Percentiles rank a stretch among this genome's conserved stretches.
These are phyloP conservation scores for Coniferiporia weirii DNA, from an alignment of 1,284 basidiomycete species.

Conservation along the genomic window DNA sequence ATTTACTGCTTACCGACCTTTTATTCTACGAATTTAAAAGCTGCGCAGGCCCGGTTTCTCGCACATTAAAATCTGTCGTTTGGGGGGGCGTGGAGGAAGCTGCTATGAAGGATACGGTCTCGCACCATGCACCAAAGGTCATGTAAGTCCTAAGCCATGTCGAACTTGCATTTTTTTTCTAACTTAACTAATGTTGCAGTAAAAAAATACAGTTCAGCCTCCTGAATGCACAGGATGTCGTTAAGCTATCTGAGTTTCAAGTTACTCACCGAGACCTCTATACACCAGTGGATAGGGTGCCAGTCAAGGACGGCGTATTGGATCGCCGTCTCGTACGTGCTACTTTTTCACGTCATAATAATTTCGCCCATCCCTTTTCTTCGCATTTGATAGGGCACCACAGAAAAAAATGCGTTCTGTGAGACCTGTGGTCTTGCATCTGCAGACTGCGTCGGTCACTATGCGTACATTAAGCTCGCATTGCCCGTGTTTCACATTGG, in stretches of 20 bases:
- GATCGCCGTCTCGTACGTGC: slow-evolving; percentile 79
- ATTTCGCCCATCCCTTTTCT: slow-evolving; percentile 9
- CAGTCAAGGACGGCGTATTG: slow-evolving; percentile 87
- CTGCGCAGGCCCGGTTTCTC: background rate
- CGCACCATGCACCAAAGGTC: slow-evolving; percentile 85
- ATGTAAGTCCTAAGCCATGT: slow-evolving; percentile 55
- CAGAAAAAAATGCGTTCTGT: slow-evolving; percentile 89
- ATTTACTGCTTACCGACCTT: too few species aligned
- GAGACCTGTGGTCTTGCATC: slow-evolving; percentile 92
- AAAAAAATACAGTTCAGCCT: slow-evolving; percentile 94
- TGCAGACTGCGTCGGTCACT: slow-evolving; percentile 96
- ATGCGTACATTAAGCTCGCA: slow-evolving; percentile 94
- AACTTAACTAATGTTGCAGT: slow-evolving; percentile 37
- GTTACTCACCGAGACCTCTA: slow-evolving; percentile 90
- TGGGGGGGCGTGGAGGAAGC: background rate
- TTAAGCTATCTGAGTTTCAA: slow-evolving; percentile 91
- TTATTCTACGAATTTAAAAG: background rate
- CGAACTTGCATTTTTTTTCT: background rate
- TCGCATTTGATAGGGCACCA: slow-evolving; percentile 70
- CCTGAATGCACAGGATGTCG: slow-evolving; percentile 88
- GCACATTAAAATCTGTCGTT: background rate
- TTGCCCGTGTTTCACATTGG: slow-evolving; percentile 98
- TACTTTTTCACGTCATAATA: slow-evolving; percentile 6
- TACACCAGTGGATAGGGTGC: slow-evolving; percentile 71
- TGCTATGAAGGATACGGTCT: slow-evolving; percentile 81